These are phyloP conservation scores for Alternaria triticimaculans DNA, from an alignment of 2,329 filamentous ascomycete genomes.

Conservation along the genomic window DNA sequence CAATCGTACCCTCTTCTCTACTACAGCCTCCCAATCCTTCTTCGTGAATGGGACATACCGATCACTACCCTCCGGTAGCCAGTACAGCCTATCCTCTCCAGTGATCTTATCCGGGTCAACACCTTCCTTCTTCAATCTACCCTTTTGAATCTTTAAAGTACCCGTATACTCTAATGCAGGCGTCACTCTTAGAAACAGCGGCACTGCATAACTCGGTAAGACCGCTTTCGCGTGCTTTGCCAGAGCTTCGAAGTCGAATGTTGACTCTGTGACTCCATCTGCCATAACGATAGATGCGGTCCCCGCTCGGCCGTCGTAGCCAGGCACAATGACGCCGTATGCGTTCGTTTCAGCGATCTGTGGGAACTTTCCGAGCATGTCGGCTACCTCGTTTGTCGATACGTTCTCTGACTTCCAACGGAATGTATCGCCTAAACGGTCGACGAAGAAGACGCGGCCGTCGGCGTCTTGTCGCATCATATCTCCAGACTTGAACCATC, in stretches of 20 bases:
- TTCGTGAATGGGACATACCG: constrained; percentile 49
- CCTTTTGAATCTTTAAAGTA: constrained; percentile 56
- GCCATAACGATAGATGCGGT: constrained; percentile 52
- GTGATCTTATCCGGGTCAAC: constrained; percentile 52
- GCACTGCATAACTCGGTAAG: constrained; percentile 56
- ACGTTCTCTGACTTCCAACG: constrained; percentile 56
- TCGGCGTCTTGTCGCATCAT: constrained; percentile 46
- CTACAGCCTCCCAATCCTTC: constrained; percentile 47
- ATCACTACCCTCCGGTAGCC: constrained; percentile 46
- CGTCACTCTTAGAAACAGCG: constrained; percentile 52
- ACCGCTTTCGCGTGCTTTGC: constrained; percentile 48
- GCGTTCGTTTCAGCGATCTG: constrained; percentile 54
- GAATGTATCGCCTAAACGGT: constrained; percentile 50
- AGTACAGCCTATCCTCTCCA: constrained; percentile 49
- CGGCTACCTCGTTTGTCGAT: constrained; percentile 54
- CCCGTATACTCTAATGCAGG: constrained; percentile 53
- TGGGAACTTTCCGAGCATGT: constrained; percentile 50
- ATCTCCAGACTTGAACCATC: constrained; percentile 50
- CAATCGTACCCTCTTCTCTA: constrained; percentile 35
- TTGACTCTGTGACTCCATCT: constrained; percentile 37
- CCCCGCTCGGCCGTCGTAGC: constrained; percentile 55
- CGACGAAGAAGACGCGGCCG: constrained; percentile 48
- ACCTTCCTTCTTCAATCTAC: constrained; percentile 51
- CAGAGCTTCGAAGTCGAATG: constrained; percentile 44
- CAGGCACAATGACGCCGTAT: constrained; percentile 54